Base-by-base conservation (phyloP, 2,329 filamentous ascomycete species). In the Scedosporium aurantiacum region DNA sequence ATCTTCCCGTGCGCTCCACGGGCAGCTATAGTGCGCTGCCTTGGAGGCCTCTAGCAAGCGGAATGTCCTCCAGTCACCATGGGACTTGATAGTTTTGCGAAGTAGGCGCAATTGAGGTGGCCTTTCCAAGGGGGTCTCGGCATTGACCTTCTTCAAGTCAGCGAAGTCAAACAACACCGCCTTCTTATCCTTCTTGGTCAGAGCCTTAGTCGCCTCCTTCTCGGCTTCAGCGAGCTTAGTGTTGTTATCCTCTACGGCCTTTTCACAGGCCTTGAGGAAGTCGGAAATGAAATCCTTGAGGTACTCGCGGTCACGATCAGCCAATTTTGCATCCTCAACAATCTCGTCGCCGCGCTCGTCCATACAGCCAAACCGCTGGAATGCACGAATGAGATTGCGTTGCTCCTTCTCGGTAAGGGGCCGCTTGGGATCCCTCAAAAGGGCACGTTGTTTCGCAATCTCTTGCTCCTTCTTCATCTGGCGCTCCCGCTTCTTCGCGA, bases 101-200 rank as follows among this genome's bases (percentile, higher is more conserved):
- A 99, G 79, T 66, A 97, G 85, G 63, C 86, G 88, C 79, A 97
- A 88, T 69, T 97, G 93, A 56, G 87, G 84, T 0, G 94, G 93
- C 7, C 95, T 87, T 67, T 97, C 93, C 10, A 96, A 85, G 61
- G 97, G 89, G 0, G 94, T 97, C 74, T 96, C 91, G 0, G 94
- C 94, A 70, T 99, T 99, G 69, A 97, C 84, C 68, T 96, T 92
- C 74, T 96, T 96, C 58, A 97, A 88, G 61, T 92, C 91, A 55
- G 89, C 87, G 74, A 92, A 96, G 71, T 97, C 92, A 68, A 99
- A 97, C 54, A 99, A 78, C 18, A 99, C 90, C 0, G 94, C 94
- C 74, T 99, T 99, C 74, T 91, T 91, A 71, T 99, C 94, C 73
- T 99, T 99, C 78, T 97, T 97, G 0, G 93, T 96, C 61, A 95